Evolutionary conservation across 768 basidiomycete species (phyloP), one percentile per base, ranked within the genome.

Genomic region (Collybiopsis luxurians): DNA sequence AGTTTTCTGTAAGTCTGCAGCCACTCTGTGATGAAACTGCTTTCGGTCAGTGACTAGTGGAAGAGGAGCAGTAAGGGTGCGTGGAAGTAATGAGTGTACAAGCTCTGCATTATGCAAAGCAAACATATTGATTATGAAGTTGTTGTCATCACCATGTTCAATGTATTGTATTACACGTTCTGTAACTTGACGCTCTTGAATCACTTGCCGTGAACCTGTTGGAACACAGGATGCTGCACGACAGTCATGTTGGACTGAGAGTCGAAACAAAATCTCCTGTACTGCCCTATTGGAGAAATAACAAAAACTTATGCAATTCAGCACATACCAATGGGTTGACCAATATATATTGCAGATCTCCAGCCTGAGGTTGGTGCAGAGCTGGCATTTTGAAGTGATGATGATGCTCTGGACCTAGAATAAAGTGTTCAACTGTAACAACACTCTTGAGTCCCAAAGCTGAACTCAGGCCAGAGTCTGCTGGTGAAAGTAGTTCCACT

Each of bases 21-120:
- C 56, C 7, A 56, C 11, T 19, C 48, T 44, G 27, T 10, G 12
- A 52, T 49, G 56, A 4, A 6, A 26, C 26, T 38, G 27, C 5
- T 27, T 4, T 10, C 56, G 28, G 38, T 52, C 49, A 24, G 7
- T 10, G 24, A 26, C 19, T 28, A 52, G n/a, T 21, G 49, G 49
- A 11, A 21, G 39, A 24, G 56, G 49, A 4, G 34, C 6, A 13
- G 45, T 48, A 11, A 56, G 55, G 4, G 3, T 3, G 12, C 40
- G 34, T 15, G 55, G 55, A 6, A 56, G 45, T 3, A 56, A 24
- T 34, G 7, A 3, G 7, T 27, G 45, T 4, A 56, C 4, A 9
- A 56, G 24, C 4, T 5, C 10, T n/a, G 55, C 44, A 38, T 56
- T 56, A 38, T 56, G 55, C 55, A 56, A 24, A 17, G 55, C 55